Percentiles rank a stretch among this genome's conserved stretches.
phyloP scores from a whole-genome alignment of 352 stramenopile species.

The Phytophthora brassicae region DNA sequence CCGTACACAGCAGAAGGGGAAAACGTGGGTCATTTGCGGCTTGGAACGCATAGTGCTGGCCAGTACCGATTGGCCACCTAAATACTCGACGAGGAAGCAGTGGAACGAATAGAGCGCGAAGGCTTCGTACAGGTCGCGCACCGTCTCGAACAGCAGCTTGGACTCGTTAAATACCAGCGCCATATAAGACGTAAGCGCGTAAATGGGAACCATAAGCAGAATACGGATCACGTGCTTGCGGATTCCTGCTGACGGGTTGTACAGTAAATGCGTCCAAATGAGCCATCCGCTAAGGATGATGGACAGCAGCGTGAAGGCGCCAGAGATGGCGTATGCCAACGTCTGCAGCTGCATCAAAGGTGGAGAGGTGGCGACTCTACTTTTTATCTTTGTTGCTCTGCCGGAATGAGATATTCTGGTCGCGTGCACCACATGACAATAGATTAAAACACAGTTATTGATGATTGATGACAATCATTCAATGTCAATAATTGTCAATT shows the following conservation, averaged over 20 bases:
- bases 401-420: neutral
- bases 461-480: too few species aligned
- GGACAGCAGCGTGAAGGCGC: conserved; percentile 83
- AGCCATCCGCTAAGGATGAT: conserved; percentile 86
- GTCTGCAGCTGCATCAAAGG: conserved; percentile 85
- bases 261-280: conserved; percentile 88
- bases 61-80: conserved; percentile 82
- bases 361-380: conserved; percentile 1
- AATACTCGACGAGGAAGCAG: conserved; percentile 91
- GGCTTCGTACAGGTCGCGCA: conserved; percentile 92
- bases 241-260: conserved; percentile 79
- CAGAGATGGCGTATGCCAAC: conserved; percentile 85
- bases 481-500: too few species aligned
- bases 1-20: conserved; percentile 86
- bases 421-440: neutral
- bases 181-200: conserved; percentile 90
- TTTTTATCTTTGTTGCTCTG: conserved; percentile 7
- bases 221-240: conserved; percentile 94
- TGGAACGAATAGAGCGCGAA: conserved; percentile 94
- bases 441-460: neutral
- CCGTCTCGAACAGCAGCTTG: conserved; percentile 89
- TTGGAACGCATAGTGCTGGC: conserved; percentile 87
- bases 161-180: conserved; percentile 89
- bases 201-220: conserved; percentile 94
- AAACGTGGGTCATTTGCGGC: conserved; percentile 75